These are phyloP conservation scores for Phalaenopsis aphrodite DNA, from an alignment of 106 monocot species.

Conservation along the genomic window DNA sequence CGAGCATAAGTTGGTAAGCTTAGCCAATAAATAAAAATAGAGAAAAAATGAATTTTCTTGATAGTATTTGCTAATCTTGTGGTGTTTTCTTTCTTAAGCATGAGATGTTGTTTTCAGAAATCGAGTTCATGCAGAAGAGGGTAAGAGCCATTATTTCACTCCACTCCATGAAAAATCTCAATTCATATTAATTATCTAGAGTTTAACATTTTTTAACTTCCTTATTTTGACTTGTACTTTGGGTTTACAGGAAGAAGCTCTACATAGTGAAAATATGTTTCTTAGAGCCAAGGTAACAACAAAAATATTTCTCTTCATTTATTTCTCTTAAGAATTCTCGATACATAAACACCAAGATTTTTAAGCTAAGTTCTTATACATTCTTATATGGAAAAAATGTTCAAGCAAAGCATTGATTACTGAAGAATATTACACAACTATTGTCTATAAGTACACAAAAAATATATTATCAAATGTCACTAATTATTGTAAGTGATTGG, in stretches of 20 bases:
- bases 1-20: too few relatives aligned
- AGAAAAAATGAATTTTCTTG: background rate
- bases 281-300: constrained; percentile 6
- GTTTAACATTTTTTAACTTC: background rate
- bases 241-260: background rate
- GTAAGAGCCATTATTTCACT: background rate
- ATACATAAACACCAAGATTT: background rate
- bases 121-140: constrained; percentile 13
- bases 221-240: background rate
- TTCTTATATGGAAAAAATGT: too few relatives aligned
- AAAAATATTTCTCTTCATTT: background rate
- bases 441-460: too few relatives aligned
- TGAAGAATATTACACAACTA: too few relatives aligned
- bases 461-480: too few relatives aligned
- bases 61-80: background rate
- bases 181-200: too few relatives aligned
- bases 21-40: background rate
- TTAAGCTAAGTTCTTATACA: background rate
- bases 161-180: background rate
- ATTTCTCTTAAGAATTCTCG: background rate
- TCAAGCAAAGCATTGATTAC: too few relatives aligned
- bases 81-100: constrained; percentile 2
- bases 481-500: too few relatives aligned
- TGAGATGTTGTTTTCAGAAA: constrained; percentile 10
- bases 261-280: constrained; percentile 6